Percentiles rank a stretch among this genome's conserved stretches.
These are phyloP conservation scores for Akanthomyces dipterigenus DNA, from an alignment of 2,329 filamentous ascomycete genomes.

Conservation along the genomic window DNA sequence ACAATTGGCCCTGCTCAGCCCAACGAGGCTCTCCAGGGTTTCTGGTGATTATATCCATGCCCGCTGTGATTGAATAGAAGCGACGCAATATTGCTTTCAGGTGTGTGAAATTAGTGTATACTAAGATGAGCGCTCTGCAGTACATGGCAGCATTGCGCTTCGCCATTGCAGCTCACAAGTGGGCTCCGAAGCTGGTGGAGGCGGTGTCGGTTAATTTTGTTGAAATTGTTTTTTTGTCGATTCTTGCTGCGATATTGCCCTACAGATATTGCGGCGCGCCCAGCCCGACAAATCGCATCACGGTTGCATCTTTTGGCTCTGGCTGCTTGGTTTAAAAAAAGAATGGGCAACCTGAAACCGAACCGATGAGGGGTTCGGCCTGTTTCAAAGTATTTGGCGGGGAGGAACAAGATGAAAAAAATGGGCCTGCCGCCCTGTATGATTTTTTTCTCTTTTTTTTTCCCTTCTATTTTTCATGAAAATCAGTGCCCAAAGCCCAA, in stretches of 20 bases:
- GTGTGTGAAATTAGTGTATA: too few relatives aligned
- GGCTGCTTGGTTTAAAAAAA: background rate
- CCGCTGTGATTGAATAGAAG: background rate
- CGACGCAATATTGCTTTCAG: background rate
- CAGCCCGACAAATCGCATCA: background rate
- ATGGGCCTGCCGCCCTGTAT: too few relatives aligned
- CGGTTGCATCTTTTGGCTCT: background rate
- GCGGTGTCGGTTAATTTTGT: background rate
- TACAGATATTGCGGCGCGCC: background rate
- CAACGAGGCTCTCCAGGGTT: background rate
- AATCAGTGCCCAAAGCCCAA: background rate
- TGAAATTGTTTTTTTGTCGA: too few relatives aligned
- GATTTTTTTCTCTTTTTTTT: too few relatives aligned
- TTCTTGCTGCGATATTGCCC: background rate
- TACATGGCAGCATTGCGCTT: background rate
- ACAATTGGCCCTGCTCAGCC: background rate
- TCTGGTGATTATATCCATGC: background rate
- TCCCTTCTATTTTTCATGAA: too few relatives aligned
- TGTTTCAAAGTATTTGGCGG: background rate
- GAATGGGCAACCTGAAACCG: constrained; percentile 3
- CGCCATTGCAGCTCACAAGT: background rate
- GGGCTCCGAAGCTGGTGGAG: background rate
- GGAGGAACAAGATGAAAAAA: background rate
- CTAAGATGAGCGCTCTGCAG: background rate
- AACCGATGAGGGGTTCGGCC: background rate